A percentile compares a stretch with the other conserved stretches of the same genome.
These are phyloP conservation scores for Oldenlandia corymbosa DNA, from an alignment of 257 asterid genomes.

Conservation along the genomic window DNA sequence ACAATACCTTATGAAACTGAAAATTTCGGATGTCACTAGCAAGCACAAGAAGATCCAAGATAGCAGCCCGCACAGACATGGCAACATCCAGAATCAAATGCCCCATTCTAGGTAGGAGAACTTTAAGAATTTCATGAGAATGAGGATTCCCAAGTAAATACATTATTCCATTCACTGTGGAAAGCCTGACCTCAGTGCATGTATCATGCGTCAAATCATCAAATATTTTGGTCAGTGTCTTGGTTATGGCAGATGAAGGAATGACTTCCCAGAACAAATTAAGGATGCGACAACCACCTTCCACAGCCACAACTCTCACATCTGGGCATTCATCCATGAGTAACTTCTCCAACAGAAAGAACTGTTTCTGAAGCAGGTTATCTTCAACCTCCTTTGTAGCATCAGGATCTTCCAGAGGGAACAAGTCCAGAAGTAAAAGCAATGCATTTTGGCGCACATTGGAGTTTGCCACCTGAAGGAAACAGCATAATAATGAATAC, in stretches of 20 bases:
- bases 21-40: constrained; percentile 59
- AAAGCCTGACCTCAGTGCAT: constrained; percentile 80
- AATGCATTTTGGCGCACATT: constrained; percentile 91
- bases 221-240: constrained; percentile 58
- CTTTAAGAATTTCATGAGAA: constrained; percentile 95
- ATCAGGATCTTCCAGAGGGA: constrained; percentile 93
- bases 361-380: constrained; percentile 66
- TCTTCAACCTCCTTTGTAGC: constrained; percentile 85
- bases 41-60: constrained; percentile 77
- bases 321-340: constrained; percentile 85
- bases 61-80: constrained; percentile 62
- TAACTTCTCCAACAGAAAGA: constrained; percentile 74
- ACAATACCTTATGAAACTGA: constrained; percentile 82
- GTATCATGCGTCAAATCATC: constrained; percentile 64
- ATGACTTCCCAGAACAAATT: constrained; percentile 90
- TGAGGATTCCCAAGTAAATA: constrained; percentile 89
- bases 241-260: constrained; percentile 75
- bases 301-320: constrained; percentile 89
- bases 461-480: constrained; percentile 81
- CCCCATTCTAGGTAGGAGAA: constrained; percentile 83
- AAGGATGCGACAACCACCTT: constrained; percentile 89
- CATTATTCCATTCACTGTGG: constrained; percentile 73
- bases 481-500: neutral
- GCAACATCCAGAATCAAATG: constrained; percentile 60
- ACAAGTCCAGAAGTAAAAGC: constrained; percentile 75